These are phyloP conservation scores for Chytridium lagenaria DNA, from an alignment of 371 early-diverging fungal species.

Conservation along the genomic window DNA sequence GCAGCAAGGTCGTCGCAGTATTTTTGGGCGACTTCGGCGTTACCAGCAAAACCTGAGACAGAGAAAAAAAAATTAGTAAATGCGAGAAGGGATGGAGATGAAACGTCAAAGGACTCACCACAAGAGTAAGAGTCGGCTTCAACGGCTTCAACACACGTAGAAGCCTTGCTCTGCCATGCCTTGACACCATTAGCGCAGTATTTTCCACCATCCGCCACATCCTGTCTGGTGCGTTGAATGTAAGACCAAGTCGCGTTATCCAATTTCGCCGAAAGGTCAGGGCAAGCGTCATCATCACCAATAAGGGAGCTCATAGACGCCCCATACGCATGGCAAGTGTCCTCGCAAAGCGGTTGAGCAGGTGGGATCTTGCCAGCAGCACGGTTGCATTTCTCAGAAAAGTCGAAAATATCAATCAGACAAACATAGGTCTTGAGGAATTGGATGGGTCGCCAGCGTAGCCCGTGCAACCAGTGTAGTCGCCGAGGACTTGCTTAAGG, in stretches of 20 bases:
- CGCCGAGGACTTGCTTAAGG: conserved; percentile 34
- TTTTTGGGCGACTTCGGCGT: conserved; percentile 34
- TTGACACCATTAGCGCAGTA: neutral
- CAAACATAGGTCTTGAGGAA: conserved; percentile 49
- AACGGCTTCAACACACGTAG: conserved; percentile 33
- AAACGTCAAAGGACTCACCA: conserved; percentile 19
- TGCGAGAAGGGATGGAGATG: neutral
- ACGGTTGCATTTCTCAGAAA: conserved; percentile 47
- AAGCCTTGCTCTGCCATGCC: conserved; percentile 7
- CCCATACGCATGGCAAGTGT: conserved; percentile 41
- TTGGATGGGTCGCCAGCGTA: conserved; percentile 50
- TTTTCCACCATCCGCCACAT: conserved; percentile 9
- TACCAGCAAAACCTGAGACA: conserved; percentile 39
- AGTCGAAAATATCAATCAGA: conserved; percentile 49
- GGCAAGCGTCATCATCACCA: conserved; percentile 32
- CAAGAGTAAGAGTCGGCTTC: conserved; percentile 33
- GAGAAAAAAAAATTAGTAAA: neutral
- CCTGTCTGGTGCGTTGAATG: neutral
- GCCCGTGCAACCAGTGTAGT: conserved; percentile 45
- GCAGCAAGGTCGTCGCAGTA: conserved; percentile 36
- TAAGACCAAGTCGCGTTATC: neutral
- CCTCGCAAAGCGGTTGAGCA: conserved; percentile 31
- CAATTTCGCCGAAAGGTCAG: conserved; percentile 9
- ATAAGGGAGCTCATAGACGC: conserved; percentile 35
- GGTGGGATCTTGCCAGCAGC: neutral